Evolutionary conservation across 169 alveolate species (phyloP).

Genomic region (Miamiensis avidus): DNA sequence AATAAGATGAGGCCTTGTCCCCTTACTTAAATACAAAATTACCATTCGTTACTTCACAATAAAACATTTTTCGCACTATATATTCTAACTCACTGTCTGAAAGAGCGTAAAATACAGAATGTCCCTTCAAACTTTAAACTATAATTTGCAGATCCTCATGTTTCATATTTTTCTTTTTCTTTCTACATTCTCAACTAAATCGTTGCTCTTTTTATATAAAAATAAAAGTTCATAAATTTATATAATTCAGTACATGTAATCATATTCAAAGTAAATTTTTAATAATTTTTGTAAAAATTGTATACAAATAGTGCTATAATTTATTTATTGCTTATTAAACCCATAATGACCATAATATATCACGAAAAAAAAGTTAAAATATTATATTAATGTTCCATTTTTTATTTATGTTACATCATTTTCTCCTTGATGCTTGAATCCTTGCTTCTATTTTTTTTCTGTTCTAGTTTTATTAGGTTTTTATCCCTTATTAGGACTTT

Average conservation of each 20-base stretch:
- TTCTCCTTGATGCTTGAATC: conserved; percentile 5
- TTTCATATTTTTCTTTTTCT: not conserved
- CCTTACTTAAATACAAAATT: conserved; percentile 43
- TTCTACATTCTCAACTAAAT: conserved; percentile 3
- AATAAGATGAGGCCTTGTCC: conserved; percentile 45
- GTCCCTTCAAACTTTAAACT: conserved; percentile 10
- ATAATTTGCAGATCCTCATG: not conserved
- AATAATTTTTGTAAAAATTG: too few species aligned
- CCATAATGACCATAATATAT: too few species aligned
- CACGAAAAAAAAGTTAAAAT: too few species aligned
- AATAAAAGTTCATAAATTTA: too few species aligned
- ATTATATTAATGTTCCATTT: not conserved
- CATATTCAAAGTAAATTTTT: too few species aligned
- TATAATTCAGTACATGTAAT: too few species aligned
- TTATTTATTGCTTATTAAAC: too few species aligned
- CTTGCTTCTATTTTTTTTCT: conserved; percentile 4
- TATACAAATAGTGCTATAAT: too few species aligned
- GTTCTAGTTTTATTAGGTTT: conserved; percentile 13
- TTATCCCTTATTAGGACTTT: not conserved
- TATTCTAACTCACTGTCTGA: conserved; percentile 16
- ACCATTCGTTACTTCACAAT: conserved; percentile 35
- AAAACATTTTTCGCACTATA: conserved; percentile 32
- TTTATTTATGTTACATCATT: conserved; percentile 7
- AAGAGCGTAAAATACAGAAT: conserved; percentile 18
- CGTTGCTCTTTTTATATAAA: not conserved